Percentiles rank a stretch among this genome's conserved stretches.
phyloP scores from a whole-genome alignment of 768 basidiomycete genomes.

The Termitomyces sp. region DNA sequence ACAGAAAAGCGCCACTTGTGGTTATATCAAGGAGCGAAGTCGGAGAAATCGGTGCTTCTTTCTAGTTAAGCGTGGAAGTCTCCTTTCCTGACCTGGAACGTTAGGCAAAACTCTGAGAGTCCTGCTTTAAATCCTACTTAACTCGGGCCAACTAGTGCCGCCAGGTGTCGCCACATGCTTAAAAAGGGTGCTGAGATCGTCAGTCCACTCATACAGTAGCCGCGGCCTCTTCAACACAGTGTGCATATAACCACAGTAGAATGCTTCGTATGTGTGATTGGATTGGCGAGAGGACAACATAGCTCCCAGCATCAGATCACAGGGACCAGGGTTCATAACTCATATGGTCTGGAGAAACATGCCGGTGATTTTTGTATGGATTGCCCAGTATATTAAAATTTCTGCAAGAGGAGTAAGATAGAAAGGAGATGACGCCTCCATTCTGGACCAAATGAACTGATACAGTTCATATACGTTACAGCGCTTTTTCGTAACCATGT shows the following conservation, averaged over 20 bases:
- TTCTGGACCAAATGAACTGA: too few species aligned
- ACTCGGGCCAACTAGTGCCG: too few species aligned
- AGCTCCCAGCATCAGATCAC: neutral
- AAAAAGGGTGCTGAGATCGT: conserved; percentile 9
- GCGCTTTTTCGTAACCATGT: too few species aligned
- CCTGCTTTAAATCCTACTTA: neutral
- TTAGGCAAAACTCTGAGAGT: neutral
- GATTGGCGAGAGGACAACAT: neutral
- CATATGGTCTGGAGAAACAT: neutral
- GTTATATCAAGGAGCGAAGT: neutral
- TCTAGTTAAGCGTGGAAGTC: neutral
- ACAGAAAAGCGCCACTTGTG: neutral
- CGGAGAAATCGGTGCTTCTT: neutral
- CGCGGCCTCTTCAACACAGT: neutral
- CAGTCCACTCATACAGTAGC: conserved; percentile 15
- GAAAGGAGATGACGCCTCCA: too few species aligned
- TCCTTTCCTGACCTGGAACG: neutral
- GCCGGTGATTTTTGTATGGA: neutral
- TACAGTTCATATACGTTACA: too few species aligned
- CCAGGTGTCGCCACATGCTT: neutral
- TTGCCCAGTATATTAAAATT: too few species aligned
- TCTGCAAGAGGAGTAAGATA: too few species aligned
- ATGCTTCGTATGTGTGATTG: neutral
- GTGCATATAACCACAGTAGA: neutral
- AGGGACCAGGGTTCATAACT: neutral